A percentile compares a stretch with the other conserved stretches of the same genome.
phyloP scores from a whole-genome alignment of 2,329 filamentous ascomycete genomes.

The Scorias spongiosa region DNA sequence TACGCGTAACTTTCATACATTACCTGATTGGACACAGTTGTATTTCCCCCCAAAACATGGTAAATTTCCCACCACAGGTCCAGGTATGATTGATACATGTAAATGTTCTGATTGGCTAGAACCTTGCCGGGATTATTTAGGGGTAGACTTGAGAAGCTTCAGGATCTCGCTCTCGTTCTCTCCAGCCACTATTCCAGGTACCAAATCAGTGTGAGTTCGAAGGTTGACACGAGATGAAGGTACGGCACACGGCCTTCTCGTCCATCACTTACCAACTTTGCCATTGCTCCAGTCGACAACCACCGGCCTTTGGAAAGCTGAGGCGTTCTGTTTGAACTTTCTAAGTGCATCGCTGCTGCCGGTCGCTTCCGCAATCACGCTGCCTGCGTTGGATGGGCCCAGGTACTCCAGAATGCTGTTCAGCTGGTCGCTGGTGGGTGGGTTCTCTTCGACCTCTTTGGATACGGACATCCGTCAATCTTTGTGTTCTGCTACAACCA shows the following conservation, averaged over 20 bases:
- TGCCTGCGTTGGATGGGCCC: constrained; percentile 43
- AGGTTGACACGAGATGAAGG: no score
- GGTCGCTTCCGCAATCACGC: constrained; percentile 59
- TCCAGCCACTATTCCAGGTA: constrained; percentile 38
- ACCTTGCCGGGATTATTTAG: constrained; percentile 15
- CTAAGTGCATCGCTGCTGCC: constrained; percentile 64
- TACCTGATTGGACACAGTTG: no score
- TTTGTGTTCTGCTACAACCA: neutral
- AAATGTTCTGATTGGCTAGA: no score
- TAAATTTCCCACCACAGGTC: no score
- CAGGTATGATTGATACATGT: no score
- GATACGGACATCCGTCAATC: neutral
- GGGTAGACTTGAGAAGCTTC: constrained; percentile 53
- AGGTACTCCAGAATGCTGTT: constrained; percentile 74
- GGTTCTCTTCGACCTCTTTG: constrained; percentile 56
- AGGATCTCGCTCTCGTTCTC: constrained; percentile 81
- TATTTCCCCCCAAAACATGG: no score
- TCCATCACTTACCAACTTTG: constrained; percentile 42
- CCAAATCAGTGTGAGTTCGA: no score
- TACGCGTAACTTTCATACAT: no score
- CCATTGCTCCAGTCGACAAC: constrained; percentile 94
- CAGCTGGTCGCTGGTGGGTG: constrained; percentile 70
- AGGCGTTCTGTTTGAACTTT: constrained; percentile 55
- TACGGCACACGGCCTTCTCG: neutral
- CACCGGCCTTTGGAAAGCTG: constrained; percentile 60